phyloP scores from a whole-genome alignment of 805 yeast genomes.

The Saturnispora serradocipensis region DNA sequence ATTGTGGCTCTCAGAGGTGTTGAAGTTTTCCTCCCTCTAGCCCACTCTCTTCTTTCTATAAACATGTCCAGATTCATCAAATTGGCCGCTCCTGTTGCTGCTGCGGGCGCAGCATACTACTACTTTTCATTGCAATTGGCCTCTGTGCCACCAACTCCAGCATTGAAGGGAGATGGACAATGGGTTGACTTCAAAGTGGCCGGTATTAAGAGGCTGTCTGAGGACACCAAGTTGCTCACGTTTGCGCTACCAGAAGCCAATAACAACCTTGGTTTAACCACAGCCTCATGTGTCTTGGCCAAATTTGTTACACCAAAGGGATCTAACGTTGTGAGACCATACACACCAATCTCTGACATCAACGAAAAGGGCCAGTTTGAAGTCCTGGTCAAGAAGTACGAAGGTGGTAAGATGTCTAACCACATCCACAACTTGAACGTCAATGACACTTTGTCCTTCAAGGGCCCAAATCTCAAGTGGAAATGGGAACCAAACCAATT shows the following conservation, averaged over 20 bases:
- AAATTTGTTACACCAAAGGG: constrained; percentile 81
- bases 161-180: constrained; percentile 54
- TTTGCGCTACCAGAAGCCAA: constrained; percentile 63
- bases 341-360: constrained; percentile 75
- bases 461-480: constrained; percentile 92
- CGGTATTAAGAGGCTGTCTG: constrained; percentile 40
- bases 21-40: not conserved
- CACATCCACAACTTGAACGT: constrained; percentile 64
- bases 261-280: constrained; percentile 62
- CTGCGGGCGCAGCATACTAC: constrained; percentile 35
- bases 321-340: constrained; percentile 75
- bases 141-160: constrained; percentile 27
- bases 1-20: not conserved
- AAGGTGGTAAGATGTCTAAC: constrained; percentile 80
- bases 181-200: constrained; percentile 63
- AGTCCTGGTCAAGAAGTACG: constrained; percentile 77
- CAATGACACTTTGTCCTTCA: constrained; percentile 78
- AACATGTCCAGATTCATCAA: constrained; percentile 12
- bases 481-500: constrained; percentile 81
- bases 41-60: not conserved
- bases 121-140: constrained; percentile 20
- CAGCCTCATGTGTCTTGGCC: constrained; percentile 74
- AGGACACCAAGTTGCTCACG: constrained; percentile 58
- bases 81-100: constrained; percentile 19
- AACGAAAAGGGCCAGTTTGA: constrained; percentile 67